phyloP scores from a whole-genome alignment of 495 filamentous ascomycete genomes.

The Xylaria grammica region DNA sequence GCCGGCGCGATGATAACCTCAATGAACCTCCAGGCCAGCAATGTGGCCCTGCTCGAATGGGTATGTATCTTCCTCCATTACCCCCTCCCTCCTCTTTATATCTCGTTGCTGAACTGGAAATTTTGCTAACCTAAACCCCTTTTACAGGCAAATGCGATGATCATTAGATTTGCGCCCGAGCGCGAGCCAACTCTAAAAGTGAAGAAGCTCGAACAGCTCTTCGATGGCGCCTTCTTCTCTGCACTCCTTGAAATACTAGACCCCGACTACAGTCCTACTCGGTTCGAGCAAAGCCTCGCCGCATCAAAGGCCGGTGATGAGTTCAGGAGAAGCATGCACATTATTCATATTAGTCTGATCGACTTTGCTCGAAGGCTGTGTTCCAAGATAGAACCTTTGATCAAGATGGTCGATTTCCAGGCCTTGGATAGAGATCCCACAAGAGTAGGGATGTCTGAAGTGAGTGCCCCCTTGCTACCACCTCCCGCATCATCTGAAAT shows the following conservation, averaged over 20 bases:
- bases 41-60: slow-evolving; percentile 53
- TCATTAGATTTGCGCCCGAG: slow-evolving; percentile 25
- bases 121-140: slow-evolving; percentile 26
- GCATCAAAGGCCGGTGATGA: slow-evolving; percentile 27
- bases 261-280: slow-evolving; percentile 62
- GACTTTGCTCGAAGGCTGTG: slow-evolving; percentile 29
- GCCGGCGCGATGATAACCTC: slow-evolving; percentile 34
- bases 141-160: slow-evolving; percentile 35
- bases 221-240: slow-evolving; percentile 72
- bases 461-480: slow-evolving; percentile 15
- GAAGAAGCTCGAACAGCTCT: slow-evolving; percentile 62
- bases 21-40: slow-evolving; percentile 34
- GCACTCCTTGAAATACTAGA: slow-evolving; percentile 67
- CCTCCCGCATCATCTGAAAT: background rate
- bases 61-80: slow-evolving; percentile 30
- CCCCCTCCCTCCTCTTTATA: background rate
- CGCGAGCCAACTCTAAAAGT: slow-evolving; percentile 36
- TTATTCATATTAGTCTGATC: slow-evolving; percentile 35
- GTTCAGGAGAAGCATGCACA: slow-evolving; percentile 36
- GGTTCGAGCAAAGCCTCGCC: slow-evolving; percentile 61
- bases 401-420: slow-evolving; percentile 34
- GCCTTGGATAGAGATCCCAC: slow-evolving; percentile 33
- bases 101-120: background rate
- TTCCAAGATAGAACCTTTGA: slow-evolving; percentile 32
- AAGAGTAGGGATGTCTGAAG: slow-evolving; percentile 33